Base-by-base conservation (phyloP, 2,329 filamentous ascomycete species). In the Laburnicola sp. region DNA sequence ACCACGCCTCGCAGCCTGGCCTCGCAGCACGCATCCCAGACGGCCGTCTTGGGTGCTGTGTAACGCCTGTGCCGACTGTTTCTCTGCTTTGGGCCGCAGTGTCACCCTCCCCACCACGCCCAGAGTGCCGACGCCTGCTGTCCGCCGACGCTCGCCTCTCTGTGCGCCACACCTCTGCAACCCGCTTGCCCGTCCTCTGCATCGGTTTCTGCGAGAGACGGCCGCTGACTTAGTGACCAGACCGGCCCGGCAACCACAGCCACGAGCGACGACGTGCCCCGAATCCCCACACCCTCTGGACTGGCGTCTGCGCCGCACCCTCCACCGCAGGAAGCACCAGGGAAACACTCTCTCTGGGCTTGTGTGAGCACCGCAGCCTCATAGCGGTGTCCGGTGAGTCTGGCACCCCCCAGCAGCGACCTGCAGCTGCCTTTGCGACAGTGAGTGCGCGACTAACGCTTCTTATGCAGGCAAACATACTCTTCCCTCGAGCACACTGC, bases 151-250 rank as follows among this genome's bases (percentile, higher is more conserved):
- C 64, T 63, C 63, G 65, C 65, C 59, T 68, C 59, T 57, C 56
- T 70, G 67, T 69, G 64, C 68, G 69, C 69, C 68, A 71, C 69
- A 64, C 57, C 54, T 59, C 63, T 71, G 68, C 66, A 69, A 63
- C 59, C 63, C 63, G 64, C 60, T 50, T 48, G 50, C 55, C 58
- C 56, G 38, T 57, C 62, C 51, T 60, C 63, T 64, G 62, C 59
- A 51, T 65, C 59, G 51, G 52, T 45, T 48, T 50, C 45, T 59
- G 45, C 51, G 60, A 51, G 48, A 57, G 48, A 46, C 50, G 61
- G 59, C 48, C 56, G 62, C 69, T 72, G 60, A 72, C 66, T 64
- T 56, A 53, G 57, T 45, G 30, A 48, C 54, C 66, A 63, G 42
- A 53, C 38, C 49, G 31, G 50, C 57, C 51, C 53, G 48, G 59